Evolutionary conservation across 768 basidiomycete genomes (phyloP).

Genomic region (Cystofilobasidium capitatum): DNA sequence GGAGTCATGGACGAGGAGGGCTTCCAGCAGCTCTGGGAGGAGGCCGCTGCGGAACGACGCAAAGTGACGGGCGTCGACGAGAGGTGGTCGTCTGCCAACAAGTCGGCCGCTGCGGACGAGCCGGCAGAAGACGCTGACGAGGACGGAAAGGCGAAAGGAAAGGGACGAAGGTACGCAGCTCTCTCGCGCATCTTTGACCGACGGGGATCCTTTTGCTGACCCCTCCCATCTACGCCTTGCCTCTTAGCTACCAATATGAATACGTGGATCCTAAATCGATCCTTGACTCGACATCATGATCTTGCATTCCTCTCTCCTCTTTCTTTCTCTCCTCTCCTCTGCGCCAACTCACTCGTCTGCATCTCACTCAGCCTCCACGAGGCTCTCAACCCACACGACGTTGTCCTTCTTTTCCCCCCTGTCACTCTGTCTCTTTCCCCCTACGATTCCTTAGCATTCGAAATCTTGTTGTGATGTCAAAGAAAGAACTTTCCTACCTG

Average conservation of each 20-base stretch:
- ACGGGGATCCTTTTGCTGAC: background rate
- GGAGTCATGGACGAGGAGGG: constrained; percentile 13
- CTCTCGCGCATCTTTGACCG: background rate
- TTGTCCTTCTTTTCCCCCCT: background rate
- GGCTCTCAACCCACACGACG: no score
- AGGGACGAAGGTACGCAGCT: constrained; percentile 11
- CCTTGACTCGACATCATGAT: constrained; percentile 8
- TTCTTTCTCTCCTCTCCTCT: background rate
- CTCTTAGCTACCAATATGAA: constrained; percentile 6
- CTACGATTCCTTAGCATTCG: no score
- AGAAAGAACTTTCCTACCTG: no score
- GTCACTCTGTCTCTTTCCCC: background rate
- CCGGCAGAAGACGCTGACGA: constrained; percentile 3
- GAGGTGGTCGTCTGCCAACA: background rate
- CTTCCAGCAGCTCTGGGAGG: constrained; percentile 20
- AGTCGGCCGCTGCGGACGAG: background rate
- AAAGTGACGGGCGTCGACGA: background rate
- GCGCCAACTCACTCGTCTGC: background rate
- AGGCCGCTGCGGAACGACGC: constrained; percentile 6
- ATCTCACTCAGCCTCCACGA: background rate
- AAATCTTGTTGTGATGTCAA: no score
- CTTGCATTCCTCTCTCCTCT: background rate
- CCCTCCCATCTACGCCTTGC: background rate
- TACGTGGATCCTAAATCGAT: constrained; percentile 20
- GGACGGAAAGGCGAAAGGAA: background rate